These are phyloP conservation scores for Echium plantagineum DNA, from an alignment of 257 asterid genomes.

Conservation along the genomic window DNA sequence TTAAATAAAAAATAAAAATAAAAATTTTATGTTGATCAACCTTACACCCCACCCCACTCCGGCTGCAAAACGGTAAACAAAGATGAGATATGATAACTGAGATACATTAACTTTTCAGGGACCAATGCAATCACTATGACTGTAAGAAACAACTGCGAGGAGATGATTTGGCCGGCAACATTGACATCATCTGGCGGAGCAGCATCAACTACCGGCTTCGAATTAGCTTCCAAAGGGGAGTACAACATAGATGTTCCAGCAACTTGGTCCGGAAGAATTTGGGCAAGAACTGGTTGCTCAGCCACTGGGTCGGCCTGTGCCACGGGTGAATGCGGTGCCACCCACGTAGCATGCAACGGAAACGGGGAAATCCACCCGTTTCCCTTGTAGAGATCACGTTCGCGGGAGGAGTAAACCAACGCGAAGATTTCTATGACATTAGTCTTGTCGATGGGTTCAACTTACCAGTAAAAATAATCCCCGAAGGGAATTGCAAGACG, in stretches of 20 bases:
- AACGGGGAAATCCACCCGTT: constrained; percentile 62
- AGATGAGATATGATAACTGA: no score
- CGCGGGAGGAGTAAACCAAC: constrained; percentile 32
- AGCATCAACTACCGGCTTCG: constrained; percentile 62
- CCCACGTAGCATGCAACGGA: constrained; percentile 44
- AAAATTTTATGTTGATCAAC: no score
- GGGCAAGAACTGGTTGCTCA: constrained; percentile 90
- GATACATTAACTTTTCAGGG: no score
- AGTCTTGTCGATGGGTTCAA: constrained; percentile 81
- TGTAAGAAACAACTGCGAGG: constrained; percentile 14
- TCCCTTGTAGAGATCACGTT: constrained; percentile 54
- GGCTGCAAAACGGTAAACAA: no score
- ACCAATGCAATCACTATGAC: no score
- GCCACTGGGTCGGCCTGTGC: constrained; percentile 34
- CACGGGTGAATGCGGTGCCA: constrained; percentile 61
- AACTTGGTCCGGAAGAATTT: constrained; percentile 68
- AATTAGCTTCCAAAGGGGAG: constrained; percentile 35
- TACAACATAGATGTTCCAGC: constrained; percentile 30
- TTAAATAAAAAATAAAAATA: no score
- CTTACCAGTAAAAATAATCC: constrained; percentile 36
- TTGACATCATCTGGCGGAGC: constrained; percentile 64
- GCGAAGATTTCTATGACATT: constrained; percentile 48
- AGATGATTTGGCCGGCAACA: constrained; percentile 82
- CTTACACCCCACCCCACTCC: no score
- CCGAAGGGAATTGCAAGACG: constrained; percentile 26